These are phyloP conservation scores for Mimosa pudica DNA, from an alignment of 306 rosid species.

Conservation along the genomic window DNA sequence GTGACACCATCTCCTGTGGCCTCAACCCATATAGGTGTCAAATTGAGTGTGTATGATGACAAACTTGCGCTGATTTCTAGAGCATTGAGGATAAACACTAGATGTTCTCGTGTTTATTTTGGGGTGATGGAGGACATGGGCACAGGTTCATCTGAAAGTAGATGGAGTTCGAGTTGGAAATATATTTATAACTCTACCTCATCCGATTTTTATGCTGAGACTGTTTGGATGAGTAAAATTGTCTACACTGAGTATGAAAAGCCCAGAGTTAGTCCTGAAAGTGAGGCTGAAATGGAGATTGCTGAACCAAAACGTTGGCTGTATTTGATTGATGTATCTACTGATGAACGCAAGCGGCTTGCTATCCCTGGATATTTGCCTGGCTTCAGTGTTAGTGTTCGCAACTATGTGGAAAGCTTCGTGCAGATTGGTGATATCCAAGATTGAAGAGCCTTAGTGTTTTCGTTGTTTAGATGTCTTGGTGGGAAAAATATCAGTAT, in stretches of 20 bases:
- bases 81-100: background rate
- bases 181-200: too few relatives aligned
- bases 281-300: background rate
- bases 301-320: background rate
- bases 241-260: background rate
- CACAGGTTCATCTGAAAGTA: too few relatives aligned
- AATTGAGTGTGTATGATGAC: background rate
- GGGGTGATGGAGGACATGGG: background rate
- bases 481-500: too few relatives aligned
- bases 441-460: too few relatives aligned
- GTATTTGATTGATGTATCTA: background rate
- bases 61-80: background rate
- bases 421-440: too few relatives aligned
- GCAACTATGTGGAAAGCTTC: too few relatives aligned
- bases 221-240: background rate
- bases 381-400: too few relatives aligned
- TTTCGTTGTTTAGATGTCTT: too few relatives aligned
- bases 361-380: background rate
- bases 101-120: background rate
- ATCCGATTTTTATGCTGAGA: too few relatives aligned
- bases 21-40: too few relatives aligned
- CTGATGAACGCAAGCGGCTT: background rate
- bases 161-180: too few relatives aligned
- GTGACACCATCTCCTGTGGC: too few relatives aligned
- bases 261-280: background rate